Evolutionary conservation across 2,329 filamentous ascomycete species (phyloP).

Genomic region (Aspergillus awamori): DNA sequence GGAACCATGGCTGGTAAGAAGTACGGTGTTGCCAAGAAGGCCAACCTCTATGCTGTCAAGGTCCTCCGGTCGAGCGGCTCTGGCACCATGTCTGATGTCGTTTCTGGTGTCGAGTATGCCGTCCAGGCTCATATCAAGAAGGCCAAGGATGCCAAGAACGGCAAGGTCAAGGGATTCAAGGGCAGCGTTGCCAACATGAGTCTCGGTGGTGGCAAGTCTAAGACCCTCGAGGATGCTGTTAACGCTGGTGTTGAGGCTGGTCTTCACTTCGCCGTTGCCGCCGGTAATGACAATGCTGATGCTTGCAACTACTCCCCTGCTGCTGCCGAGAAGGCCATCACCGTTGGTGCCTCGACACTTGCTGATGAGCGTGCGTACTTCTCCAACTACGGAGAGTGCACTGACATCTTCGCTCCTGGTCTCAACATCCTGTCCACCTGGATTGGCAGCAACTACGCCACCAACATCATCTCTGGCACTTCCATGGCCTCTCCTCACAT

Average conservation of each 20-base stretch:
- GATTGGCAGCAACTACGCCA: conserved; percentile 93
- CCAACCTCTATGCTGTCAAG: conserved; percentile 95
- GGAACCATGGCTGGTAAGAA: conserved; percentile 97
- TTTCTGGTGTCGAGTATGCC: conserved; percentile 97
- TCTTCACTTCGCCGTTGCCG: conserved; percentile 96
- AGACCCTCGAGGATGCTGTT: conserved; percentile 85
- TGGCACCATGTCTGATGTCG: conserved; percentile 97
- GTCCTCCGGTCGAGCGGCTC: conserved; percentile 96
- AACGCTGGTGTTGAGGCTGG: conserved; percentile 91
- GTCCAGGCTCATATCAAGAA: conserved; percentile 77
- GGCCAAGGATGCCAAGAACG: conserved; percentile 76
- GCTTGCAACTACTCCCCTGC: conserved; percentile 99
- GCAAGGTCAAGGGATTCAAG: conserved; percentile 97
- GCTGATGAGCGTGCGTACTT: conserved; percentile 98
- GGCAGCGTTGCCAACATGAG: conserved; percentile 99
- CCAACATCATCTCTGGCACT: conserved; percentile 99
- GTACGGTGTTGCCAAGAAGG: conserved; percentile 99
- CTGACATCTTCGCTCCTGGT: conserved; percentile 97
- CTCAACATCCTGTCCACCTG: conserved; percentile 97
- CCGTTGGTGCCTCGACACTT: conserved; percentile 91
- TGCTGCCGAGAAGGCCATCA: conserved; percentile 86
- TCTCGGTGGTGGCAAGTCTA: conserved; percentile 95
- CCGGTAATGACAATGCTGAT: conserved; percentile 98
- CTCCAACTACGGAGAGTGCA: conserved; percentile 99
- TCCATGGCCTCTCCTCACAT: conserved; percentile 99